Evolutionary conservation across 75 land plant genomes (phyloP).

Genomic region (Sequoiadendron giganteum): DNA sequence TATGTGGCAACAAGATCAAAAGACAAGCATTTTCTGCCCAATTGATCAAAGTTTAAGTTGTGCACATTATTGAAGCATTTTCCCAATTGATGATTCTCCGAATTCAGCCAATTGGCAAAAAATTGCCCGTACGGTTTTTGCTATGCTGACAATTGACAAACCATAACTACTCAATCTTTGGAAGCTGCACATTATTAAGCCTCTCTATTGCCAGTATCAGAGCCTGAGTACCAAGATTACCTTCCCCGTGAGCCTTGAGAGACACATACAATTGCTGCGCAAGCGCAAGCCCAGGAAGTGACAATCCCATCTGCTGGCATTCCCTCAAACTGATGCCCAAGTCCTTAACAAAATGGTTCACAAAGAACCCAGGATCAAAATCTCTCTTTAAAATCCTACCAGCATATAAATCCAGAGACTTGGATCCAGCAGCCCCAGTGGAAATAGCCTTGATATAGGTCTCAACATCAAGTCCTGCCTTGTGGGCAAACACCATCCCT

Average conservation of each 20-base stretch:
- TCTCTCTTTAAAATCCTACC: constrained; percentile 69
- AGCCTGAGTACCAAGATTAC: constrained; percentile 85
- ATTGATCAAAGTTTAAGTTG: neutral
- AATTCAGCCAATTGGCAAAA: neutral
- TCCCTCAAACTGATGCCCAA: constrained; percentile 83
- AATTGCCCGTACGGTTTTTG: neutral
- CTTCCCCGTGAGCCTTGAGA: constrained; percentile 87
- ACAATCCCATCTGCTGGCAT: constrained; percentile 77
- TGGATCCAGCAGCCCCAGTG: constrained; percentile 83
- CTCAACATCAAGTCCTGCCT: constrained; percentile 68
- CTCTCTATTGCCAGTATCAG: constrained; percentile 80
- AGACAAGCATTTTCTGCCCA: neutral
- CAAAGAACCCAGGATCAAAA: constrained; percentile 75
- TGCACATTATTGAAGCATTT: neutral
- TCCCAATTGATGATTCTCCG: neutral
- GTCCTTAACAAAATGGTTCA: constrained; percentile 88
- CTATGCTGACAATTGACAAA: neutral
- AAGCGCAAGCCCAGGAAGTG: constrained; percentile 88
- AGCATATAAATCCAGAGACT: constrained; percentile 72
- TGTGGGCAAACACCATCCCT: constrained; percentile 78
- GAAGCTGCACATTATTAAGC: constrained; percentile 56
- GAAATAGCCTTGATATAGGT: constrained; percentile 61
- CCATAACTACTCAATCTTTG: neutral
- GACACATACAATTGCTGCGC: constrained; percentile 95
- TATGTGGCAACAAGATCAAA: neutral